Evolutionary conservation across 257 asterid species (phyloP), one percentile per base, ranked within the genome.

Genomic region (Vinca minor): DNA sequence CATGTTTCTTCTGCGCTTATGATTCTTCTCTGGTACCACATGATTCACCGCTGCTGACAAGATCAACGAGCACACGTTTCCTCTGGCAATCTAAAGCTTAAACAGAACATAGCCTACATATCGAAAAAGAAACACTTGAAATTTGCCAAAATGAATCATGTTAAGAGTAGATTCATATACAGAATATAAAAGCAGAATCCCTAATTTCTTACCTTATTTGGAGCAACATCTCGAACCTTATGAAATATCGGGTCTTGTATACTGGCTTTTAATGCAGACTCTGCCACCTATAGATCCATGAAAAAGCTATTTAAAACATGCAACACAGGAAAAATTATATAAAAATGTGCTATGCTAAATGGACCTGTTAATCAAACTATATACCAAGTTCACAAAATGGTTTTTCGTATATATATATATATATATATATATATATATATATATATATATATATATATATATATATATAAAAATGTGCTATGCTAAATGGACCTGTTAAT

Each of bases 221-320:
- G 98, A 36, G 98, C 93, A 38, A 92, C 98, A 69, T 84, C 93
- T 76, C 98, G 76, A 55, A 92, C 96, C 78, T 83, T 63, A 66
- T 83, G 76, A 82, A 92, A 84, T 65, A 54, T 39, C 28, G 95
- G 89, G 64, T 85, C 81, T 18, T 21, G 73, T 64, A 92, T 77
- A 9, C 72, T 68, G 66, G 89, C 87, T 55, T 87, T 85, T 62
- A 92, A 21, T 42, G 94, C 88, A 50, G 86, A 63, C 83, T 92
- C 96, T 28, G 96, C 96, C 68, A 57, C 83, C 98, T 92, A 71
- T 50, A 77, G 25, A 23, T 34, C 5, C 17, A 13, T 10, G 4
- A 41, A 60, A n/a, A n/a, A n/a, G n/a, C n/a, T n/a, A n/a, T n/a
- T n/a, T n/a, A n/a, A n/a, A n/a, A n/a, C n/a, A n/a, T n/a, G n/a